Conservation (phyloP, 2,329 filamentous ascomycete genomes). For the Colletotrichum lentis region DNA sequence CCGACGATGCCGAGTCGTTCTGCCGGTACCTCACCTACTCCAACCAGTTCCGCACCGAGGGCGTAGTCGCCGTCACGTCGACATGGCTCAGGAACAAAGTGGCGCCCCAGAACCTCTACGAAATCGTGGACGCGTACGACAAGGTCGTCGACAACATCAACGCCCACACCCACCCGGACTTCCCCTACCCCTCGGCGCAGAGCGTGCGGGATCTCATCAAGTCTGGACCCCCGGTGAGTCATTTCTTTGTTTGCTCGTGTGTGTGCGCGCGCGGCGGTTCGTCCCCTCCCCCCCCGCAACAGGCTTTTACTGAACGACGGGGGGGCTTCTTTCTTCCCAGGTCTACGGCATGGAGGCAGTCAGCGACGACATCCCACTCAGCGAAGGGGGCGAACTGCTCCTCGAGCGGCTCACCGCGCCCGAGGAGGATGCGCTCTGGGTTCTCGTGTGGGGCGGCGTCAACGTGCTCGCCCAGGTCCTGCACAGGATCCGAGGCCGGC, state of each 20-base stretch:
- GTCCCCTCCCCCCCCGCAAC: too few species aligned
- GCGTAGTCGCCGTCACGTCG: constrained; percentile 56
- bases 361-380: constrained; percentile 44
- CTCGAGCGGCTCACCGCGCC: constrained; percentile 43
- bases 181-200: constrained; percentile 51
- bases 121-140: constrained; percentile 55
- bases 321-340: constrained; percentile 32
- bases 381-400: constrained; percentile 55
- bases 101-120: constrained; percentile 53
- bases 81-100: constrained; percentile 54
- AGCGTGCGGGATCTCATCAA: constrained; percentile 48
- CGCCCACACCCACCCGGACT: constrained; percentile 55
- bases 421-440: constrained; percentile 56
- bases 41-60: constrained; percentile 57
- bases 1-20: constrained; percentile 56
- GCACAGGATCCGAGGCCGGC: constrained; percentile 47
- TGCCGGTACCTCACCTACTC: constrained; percentile 55
- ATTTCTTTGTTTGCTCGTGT: neutral
- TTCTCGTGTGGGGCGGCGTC: constrained; percentile 62
- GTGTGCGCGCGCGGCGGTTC: neutral
- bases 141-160: constrained; percentile 58
- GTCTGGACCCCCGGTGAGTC: constrained; percentile 48
- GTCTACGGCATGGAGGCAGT: constrained; percentile 48
- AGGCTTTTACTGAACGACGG: neutral
- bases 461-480: constrained; percentile 62